These are phyloP conservation scores for Dactylella cylindrospora DNA, from an alignment of 2,329 filamentous ascomycete genomes.

Conservation along the genomic window DNA sequence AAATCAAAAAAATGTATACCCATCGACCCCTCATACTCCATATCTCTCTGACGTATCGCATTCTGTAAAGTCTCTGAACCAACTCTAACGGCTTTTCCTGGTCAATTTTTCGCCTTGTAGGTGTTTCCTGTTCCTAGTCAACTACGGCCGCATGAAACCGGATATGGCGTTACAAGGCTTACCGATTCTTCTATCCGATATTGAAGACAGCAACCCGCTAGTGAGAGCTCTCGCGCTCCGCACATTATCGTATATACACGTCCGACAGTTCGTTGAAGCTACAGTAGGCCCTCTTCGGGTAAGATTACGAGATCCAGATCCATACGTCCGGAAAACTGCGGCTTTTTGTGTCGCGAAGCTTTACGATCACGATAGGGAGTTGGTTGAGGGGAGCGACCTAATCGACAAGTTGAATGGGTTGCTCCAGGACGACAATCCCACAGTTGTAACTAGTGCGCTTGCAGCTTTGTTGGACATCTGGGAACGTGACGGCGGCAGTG, in stretches of 20 bases:
- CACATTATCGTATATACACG: conserved; percentile 97
- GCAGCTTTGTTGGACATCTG: conserved; percentile 95
- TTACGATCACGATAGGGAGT: conserved; percentile 89
- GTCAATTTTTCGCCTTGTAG: conserved; percentile 55
- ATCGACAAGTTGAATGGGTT: conserved; percentile 89
- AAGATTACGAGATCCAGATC: conserved; percentile 80
- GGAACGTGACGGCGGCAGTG: conserved; percentile 81
- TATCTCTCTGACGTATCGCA: no score
- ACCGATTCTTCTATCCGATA: conserved; percentile 77
- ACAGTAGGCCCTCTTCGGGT: conserved; percentile 81
- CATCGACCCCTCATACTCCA: not conserved
- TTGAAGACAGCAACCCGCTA: conserved; percentile 88
- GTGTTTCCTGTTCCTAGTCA: conserved; percentile 97
- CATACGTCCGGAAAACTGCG: conserved; percentile 96
- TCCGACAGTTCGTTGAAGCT: conserved; percentile 90
- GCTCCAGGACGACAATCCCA: conserved; percentile 93
- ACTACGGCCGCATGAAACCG: conserved; percentile 91
- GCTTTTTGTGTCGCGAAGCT: conserved; percentile 96
- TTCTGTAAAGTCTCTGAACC: no score
- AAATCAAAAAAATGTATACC: conserved; percentile 97
- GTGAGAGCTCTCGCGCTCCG: conserved; percentile 88
- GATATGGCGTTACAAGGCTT: conserved; percentile 92
- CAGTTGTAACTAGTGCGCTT: conserved; percentile 90
- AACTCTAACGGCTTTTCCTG: no score
- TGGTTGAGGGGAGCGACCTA: conserved; percentile 86